phyloP scores from a whole-genome alignment of 371 early-diverging fungal species.

The Lichtheimia corymbifera region DNA sequence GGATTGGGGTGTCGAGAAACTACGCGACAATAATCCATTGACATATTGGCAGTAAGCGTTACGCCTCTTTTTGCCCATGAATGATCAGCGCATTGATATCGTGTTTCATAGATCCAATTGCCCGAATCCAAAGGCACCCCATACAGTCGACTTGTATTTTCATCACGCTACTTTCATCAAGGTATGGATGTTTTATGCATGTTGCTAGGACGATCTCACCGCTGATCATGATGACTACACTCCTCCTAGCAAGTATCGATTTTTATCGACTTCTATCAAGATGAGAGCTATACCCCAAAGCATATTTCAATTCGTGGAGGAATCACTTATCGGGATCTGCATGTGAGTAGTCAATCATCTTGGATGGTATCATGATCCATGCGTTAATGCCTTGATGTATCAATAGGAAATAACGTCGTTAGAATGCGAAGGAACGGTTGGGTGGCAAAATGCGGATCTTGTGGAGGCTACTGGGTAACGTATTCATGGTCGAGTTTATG shows the following conservation, averaged over 20 bases:
- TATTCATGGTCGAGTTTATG: background rate
- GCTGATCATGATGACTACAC: background rate
- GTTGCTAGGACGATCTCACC: background rate
- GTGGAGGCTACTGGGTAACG: constrained; percentile 52
- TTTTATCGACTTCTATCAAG: constrained; percentile 77
- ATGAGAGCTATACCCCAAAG: constrained; percentile 93
- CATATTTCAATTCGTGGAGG: constrained; percentile 76
- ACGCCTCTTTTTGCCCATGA: background rate
- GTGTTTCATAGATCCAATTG: constrained; percentile 57
- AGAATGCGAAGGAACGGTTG: constrained; percentile 68
- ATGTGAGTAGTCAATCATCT: constrained; percentile 9
- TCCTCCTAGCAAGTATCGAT: constrained; percentile 64
- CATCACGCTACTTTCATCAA: constrained; percentile 37
- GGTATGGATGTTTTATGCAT: constrained; percentile 6
- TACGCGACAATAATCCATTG: constrained; percentile 68
- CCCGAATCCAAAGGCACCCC: constrained; percentile 41
- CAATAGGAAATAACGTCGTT: constrained; percentile 51
- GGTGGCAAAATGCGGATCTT: constrained; percentile 72
- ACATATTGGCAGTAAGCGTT: constrained; percentile 84
- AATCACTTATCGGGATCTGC: constrained; percentile 66
- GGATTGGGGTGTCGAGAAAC: constrained; percentile 65
- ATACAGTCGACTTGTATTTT: constrained; percentile 38
- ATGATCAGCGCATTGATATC: constrained; percentile 16
- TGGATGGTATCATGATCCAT: background rate
- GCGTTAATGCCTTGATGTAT: background rate